Conservation (phyloP, 257 asterid genomes). For the Gentiana macrophylla region DNA sequence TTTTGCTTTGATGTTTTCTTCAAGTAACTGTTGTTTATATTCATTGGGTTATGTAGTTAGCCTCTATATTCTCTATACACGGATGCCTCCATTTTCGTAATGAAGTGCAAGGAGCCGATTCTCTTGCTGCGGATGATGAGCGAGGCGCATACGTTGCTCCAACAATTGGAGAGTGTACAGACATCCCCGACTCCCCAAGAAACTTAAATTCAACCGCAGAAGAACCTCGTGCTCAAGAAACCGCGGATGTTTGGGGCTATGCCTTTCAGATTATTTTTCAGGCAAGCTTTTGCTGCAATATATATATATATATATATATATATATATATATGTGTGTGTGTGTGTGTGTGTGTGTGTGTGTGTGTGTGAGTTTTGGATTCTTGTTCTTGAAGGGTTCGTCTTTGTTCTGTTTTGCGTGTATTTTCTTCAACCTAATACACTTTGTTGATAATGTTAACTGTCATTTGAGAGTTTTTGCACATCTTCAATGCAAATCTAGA, state of each 20-base stretch:
- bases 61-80: slow-evolving; percentile 41
- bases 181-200: slow-evolving; percentile 14
- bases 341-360: too few relatives aligned
- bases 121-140: slow-evolving; percentile 29
- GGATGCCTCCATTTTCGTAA: slow-evolving; percentile 36
- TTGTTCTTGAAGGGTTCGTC: too few relatives aligned
- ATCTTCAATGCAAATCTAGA: too few relatives aligned
- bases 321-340: too few relatives aligned
- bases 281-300: slow-evolving; percentile 26
- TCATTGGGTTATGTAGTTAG: slow-evolving; percentile 42
- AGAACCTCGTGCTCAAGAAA: slow-evolving; percentile 23
- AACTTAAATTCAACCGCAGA: slow-evolving; percentile 23
- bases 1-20: neutral
- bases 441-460: too few relatives aligned
- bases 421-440: too few relatives aligned
- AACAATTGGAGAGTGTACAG: slow-evolving; percentile 24
- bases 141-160: slow-evolving; percentile 36
- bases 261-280: slow-evolving; percentile 65
- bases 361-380: too few relatives aligned
- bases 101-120: slow-evolving; percentile 18
- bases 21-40: slow-evolving; percentile 8
- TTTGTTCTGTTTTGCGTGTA: too few relatives aligned
- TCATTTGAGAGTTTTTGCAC: too few relatives aligned
- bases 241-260: slow-evolving; percentile 55
- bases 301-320: too few relatives aligned